A percentile compares a stretch with the other conserved stretches of the same genome.
phyloP scores from a whole-genome alignment of 768 basidiomycete species.

The Leccinum aurantiacum region DNA sequence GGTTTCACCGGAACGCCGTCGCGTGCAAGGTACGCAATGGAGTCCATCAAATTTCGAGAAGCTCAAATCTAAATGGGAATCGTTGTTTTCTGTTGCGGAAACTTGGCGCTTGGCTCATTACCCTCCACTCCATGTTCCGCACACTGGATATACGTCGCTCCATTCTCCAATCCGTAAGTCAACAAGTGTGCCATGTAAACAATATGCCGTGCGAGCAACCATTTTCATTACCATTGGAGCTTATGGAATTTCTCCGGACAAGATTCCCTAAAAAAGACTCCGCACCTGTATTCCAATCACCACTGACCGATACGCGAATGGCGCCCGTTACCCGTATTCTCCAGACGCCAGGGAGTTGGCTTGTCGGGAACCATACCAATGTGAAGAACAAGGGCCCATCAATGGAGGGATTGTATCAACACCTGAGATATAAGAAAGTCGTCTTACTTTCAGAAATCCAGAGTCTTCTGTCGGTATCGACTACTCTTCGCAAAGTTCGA shows the following conservation, averaged over 20 bases:
- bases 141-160: background rate
- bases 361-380: slow-evolving; percentile 19
- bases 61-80: background rate
- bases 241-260: background rate
- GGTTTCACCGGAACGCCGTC: background rate
- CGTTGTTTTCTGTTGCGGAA: slow-evolving; percentile 7
- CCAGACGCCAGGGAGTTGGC: slow-evolving; percentile 19
- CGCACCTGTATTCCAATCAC: background rate
- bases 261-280: background rate
- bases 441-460: background rate
- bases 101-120: slow-evolving; percentile 3
- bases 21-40: background rate
- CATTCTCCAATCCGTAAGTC: background rate
- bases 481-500: background rate
- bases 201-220: background rate
- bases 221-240: slow-evolving; percentile 5
- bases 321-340: background rate
- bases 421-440: slow-evolving; percentile 15
- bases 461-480: background rate
- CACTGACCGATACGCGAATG: background rate
- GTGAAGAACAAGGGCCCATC: slow-evolving; percentile 1
- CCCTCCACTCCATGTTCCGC: background rate
- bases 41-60: background rate
- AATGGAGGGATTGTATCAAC: slow-evolving; percentile 1
- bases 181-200: background rate